Conservation (phyloP, 192 early-diverging fungal species). For the Dimargaris xerosporica region DNA sequence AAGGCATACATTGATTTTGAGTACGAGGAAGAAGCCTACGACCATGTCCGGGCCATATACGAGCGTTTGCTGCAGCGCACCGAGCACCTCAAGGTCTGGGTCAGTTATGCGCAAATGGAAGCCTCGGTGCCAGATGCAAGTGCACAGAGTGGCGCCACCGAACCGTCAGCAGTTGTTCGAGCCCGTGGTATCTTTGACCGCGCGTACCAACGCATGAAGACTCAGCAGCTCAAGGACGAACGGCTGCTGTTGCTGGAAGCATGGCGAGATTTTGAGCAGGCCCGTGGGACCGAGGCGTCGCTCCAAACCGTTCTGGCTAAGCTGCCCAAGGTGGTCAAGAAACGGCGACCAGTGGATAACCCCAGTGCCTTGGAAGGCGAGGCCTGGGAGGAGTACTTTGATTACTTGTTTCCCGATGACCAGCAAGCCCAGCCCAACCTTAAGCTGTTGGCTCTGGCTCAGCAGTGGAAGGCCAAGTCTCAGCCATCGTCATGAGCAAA, state of each 20-base stretch:
- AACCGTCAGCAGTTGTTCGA: slow-evolving; percentile 15
- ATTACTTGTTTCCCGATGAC: slow-evolving; percentile 98
- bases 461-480: slow-evolving; percentile 58
- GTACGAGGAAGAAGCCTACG: slow-evolving; percentile 64
- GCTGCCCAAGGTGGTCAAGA: slow-evolving; percentile 87
- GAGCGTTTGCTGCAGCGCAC: slow-evolving; percentile 69
- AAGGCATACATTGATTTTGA: slow-evolving; percentile 97
- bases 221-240: slow-evolving; percentile 66
- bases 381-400: slow-evolving; percentile 94
- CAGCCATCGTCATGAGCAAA: too few relatives aligned
- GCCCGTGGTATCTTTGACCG: slow-evolving; percentile 65
- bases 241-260: slow-evolving; percentile 56
- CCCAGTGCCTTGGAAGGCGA: slow-evolving; percentile 35
- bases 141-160: slow-evolving; percentile 18
- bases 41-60: slow-evolving; percentile 65
- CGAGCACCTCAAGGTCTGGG: slow-evolving; percentile 94
- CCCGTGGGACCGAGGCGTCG: slow-evolving; percentile 35
- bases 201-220: slow-evolving; percentile 54
- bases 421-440: slow-evolving; percentile 69
- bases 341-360: slow-evolving; percentile 53
- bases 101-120: slow-evolving; percentile 89
- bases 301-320: slow-evolving; percentile 45
- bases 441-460: slow-evolving; percentile 83
- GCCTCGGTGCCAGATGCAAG: slow-evolving; percentile 42
- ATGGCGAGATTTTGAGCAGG: slow-evolving; percentile 75